Evolutionary conservation across 805 yeast genomes (phyloP).

Genomic region (Wickerhamomyces sydowiorum): DNA sequence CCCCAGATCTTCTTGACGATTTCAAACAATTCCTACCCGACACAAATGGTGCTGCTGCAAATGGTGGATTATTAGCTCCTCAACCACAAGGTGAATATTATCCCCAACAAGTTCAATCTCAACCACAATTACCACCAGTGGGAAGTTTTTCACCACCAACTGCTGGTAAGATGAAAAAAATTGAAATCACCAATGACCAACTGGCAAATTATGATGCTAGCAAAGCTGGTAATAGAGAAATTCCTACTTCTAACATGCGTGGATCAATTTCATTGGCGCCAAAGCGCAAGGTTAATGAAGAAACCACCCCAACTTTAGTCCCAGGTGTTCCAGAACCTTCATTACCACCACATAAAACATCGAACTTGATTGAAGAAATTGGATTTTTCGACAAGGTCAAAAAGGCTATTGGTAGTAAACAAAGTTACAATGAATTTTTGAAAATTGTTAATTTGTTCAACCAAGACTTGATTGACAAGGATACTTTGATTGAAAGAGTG

Average conservation of each 20-base stretch:
- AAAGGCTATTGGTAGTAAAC: conserved; percentile 81
- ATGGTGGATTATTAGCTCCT: conserved; percentile 15
- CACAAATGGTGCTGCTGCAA: conserved; percentile 24
- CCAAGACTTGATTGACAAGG: conserved; percentile 83
- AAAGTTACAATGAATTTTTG: conserved; percentile 85
- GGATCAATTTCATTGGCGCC: conserved; percentile 20
- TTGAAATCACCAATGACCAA: conserved; percentile 9
- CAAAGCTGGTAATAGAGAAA: conserved; percentile 20
- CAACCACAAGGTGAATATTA: conserved; percentile 7
- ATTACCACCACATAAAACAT: conserved; percentile 44
- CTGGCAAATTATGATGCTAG: conserved; percentile 10
- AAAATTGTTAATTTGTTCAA: conserved; percentile 83
- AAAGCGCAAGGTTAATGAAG: conserved; percentile 21
- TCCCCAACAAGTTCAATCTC: conserved; percentile 3
- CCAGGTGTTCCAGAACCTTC: conserved; percentile 87
- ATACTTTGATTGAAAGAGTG: conserved; percentile 74
- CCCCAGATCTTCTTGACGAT: conserved; percentile 92
- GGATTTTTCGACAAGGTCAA: conserved; percentile 89
- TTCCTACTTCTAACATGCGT: conserved; percentile 31
- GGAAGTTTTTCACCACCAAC: conserved; percentile 79
- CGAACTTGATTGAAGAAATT: conserved; percentile 77
- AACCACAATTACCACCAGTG: conserved; percentile 71
- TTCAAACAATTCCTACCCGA: conserved; percentile 95
- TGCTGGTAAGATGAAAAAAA: conserved; percentile 21
- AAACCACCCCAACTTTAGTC: conserved; percentile 60